Base-by-base conservation (phyloP, 2,329 filamentous ascomycete genomes). In the Aurifilum marmelostoma region DNA sequence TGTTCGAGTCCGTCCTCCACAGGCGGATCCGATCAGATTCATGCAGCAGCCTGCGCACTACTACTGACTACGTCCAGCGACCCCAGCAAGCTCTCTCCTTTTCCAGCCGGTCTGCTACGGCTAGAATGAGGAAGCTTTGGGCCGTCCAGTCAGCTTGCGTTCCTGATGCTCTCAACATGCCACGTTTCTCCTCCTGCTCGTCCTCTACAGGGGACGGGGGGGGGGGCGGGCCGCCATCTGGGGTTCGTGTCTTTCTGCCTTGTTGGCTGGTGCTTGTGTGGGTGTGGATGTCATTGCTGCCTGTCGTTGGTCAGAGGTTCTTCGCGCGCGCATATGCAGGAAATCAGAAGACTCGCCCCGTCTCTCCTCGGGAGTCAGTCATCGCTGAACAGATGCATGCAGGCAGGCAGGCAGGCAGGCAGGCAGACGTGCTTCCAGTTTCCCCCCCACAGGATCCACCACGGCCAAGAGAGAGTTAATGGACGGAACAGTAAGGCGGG, bases 301-400 rank as follows among this genome's bases (percentile, higher is more conserved):
- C 64, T 66, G 39, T 47, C 34, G 27, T 63, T 63, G 41, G 61
- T 37, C 27, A 59, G 29, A 29, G 18, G 24, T 37, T 54, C 16
- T 2, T 64, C 27, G 27, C 11, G 47, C 34, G 61, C 62, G 62
- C 62, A 64, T 64, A 64, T 24, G 62, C 47, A 39, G 34, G 34
- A 27, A n/a, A 62, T 62, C 59, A 62, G 59, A 39, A 62, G 62
- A 59, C 56, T 59, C 9, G n/a, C 43, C 21, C 43, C 12, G 8
- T 37, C 43, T 47, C 43, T 11, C 11, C 32, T 11, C n/a, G 18
- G 8, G 56, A 59, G 32, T 59, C 56, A 59, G 32, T 59, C 56
- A 59, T 59, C 16, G 56, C 18, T 9, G 24, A 27, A 27, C 50
- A 24, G 2, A 56, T 7, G 24, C 50, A 56, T 50, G 6, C 11